Evolutionary conservation across 768 basidiomycete species (phyloP).

Genomic region (Amanita rimosa): DNA sequence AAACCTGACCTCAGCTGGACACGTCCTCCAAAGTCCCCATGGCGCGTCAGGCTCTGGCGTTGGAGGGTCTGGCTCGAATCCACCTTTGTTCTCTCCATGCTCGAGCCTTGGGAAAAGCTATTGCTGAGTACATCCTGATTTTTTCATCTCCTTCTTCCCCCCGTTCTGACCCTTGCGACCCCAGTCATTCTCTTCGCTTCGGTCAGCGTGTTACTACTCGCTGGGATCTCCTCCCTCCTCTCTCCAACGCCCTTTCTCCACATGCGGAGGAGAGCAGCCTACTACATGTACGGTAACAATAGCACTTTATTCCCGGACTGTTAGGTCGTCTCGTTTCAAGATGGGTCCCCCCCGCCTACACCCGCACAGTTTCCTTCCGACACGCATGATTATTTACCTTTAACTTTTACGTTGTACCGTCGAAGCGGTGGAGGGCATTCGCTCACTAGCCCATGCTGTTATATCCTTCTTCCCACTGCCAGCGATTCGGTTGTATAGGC

Average conservation of each 20-base stretch:
- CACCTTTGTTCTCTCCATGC: constrained; percentile 45
- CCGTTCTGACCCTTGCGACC: neutral
- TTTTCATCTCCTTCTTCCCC: neutral
- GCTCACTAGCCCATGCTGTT: too few species aligned
- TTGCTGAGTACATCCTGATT: constrained; percentile 30
- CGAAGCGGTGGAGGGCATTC: neutral
- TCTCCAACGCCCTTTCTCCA: constrained; percentile 45
- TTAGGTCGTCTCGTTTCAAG: neutral
- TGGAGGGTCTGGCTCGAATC: constrained; percentile 45
- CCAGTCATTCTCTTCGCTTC: constrained; percentile 30
- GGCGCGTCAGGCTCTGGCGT: constrained; percentile 30
- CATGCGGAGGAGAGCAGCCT: constrained; percentile 40
- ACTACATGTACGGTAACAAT: constrained; percentile 53
- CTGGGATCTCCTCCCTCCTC: constrained; percentile 38
- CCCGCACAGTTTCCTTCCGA: neutral
- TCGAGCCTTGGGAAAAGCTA: constrained; percentile 63
- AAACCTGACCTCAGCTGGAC: constrained; percentile 13
- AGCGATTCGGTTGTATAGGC: neutral
- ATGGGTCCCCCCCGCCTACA: neutral
- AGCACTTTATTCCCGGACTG: neutral
- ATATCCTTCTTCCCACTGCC: too few species aligned
- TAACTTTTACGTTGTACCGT: neutral
- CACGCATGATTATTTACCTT: neutral
- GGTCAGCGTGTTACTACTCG: constrained; percentile 32
- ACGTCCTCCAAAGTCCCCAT: constrained; percentile 12